Base-by-base conservation (phyloP, 2,329 filamentous ascomycete genomes). In the Phaeoacremonium minimum region DNA sequence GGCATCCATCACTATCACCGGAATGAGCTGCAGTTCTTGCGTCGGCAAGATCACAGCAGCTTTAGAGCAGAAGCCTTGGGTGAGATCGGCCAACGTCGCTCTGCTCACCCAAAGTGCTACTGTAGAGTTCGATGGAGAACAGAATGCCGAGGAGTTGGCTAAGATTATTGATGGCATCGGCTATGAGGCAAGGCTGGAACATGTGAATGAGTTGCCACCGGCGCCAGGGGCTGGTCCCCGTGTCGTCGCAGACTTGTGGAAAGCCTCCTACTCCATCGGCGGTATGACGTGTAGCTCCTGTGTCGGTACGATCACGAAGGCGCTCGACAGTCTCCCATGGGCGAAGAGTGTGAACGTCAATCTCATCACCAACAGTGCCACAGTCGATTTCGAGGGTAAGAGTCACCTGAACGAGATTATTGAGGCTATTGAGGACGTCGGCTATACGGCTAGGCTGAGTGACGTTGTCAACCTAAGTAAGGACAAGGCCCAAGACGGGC, bases 271-370 rank as follows among this genome's bases (percentile, higher is more conserved):
- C n/a, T 75, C 79, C 17, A 70, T 88, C 30, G 76, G 71, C 18
- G 84, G 84, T 33, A 87, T 88, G 83, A 86, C 79, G 6, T 88
- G 84, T 53, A 75, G 78, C 12, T 72, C 80, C 8, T 88, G 84
- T 50, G 70, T 71, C 35, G 80, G 80, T 49, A 67, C 69, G 28
- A 76, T 87, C 46, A 79, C 73, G 11, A 61, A 71, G 7, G 73
- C 75, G 44, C 57, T 88, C 22, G 61, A 73, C 32, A 73, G 76
- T 41, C 57, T 69, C n/a, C 66, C 73, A 4, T 83, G 73, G 64
- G 64, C 87, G 18, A 64, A 68, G 33, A 71, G 73, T 6, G 67
- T 75, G 28, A 64, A 63, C 2, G 74, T 87, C 47, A 84, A 79
- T 46, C 65, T 87, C 8, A 69, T 87, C 35, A 73, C 74, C 14